Percentiles rank a stretch among this genome's conserved stretches.
These are phyloP conservation scores for Oryza australiensis DNA, from an alignment of 176 grass and related monocot genomes.

Conservation along the genomic window DNA sequence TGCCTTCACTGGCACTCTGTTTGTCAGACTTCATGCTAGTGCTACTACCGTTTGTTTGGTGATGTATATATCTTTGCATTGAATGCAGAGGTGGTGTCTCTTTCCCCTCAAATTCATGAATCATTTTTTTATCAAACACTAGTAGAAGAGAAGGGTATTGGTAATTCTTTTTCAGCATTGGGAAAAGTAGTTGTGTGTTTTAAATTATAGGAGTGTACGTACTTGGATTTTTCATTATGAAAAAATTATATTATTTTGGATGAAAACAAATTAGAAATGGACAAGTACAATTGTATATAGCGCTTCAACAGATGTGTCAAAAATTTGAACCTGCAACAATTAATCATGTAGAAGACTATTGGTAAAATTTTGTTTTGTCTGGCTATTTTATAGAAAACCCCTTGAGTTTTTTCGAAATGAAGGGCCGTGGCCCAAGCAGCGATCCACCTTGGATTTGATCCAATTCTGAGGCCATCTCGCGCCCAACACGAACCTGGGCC, in stretches of 20 bases:
- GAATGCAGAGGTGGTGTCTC: not conserved
- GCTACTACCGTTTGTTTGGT: not conserved
- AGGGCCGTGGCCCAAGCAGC: no score
- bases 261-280: not conserved
- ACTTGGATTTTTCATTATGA: not conserved
- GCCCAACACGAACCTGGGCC: no score
- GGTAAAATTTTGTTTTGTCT: no score
- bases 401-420: no score
- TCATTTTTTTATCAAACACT: not conserved
- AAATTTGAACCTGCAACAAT: not conserved
- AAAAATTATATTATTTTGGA: not conserved
- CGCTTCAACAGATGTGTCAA: not conserved
- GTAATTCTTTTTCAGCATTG: not conserved
- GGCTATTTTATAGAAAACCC: no score
- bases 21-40: not conserved
- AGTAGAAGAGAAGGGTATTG: not conserved
- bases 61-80: not conserved
- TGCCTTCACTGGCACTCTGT: constrained; percentile 19
- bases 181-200: not conserved
- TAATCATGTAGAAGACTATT: no score
- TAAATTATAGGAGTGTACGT: not conserved
- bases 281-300: not conserved
- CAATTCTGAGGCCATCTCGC: no score
- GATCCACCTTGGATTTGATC: no score
- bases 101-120: constrained; percentile 20